Percentiles rank a stretch among this genome's conserved stretches.
Evolutionary conservation across 371 early-diverging fungal species (phyloP).

Genomic region (Chytridium lagenaria): DNA sequence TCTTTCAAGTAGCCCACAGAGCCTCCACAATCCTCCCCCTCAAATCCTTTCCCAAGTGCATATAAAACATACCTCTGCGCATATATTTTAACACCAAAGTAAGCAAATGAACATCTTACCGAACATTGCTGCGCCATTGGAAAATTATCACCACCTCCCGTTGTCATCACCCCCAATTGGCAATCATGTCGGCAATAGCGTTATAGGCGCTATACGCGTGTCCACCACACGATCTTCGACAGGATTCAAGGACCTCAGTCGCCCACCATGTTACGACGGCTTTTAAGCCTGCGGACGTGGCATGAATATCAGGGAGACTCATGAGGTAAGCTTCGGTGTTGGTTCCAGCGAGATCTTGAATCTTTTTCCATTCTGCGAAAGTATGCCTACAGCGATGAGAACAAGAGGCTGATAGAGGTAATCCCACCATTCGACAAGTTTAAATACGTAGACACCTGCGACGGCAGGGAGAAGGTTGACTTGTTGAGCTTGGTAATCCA

Average conservation of each 20-base stretch:
- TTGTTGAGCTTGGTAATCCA: constrained; percentile 73
- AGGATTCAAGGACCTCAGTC: constrained; percentile 80
- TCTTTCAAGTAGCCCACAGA: neutral
- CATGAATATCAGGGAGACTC: constrained; percentile 81
- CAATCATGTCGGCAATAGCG: constrained; percentile 65
- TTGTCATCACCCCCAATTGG: constrained; percentile 75
- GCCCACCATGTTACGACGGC: constrained; percentile 76
- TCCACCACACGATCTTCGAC: constrained; percentile 79
- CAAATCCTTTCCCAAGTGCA: neutral
- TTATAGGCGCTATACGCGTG: constrained; percentile 83
- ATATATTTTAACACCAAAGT: neutral
- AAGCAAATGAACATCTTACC: neutral
- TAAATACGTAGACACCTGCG: constrained; percentile 64
- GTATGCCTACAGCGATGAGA: constrained; percentile 66
- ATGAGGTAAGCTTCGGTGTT: constrained; percentile 56
- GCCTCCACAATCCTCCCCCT: neutral
- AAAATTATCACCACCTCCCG: constrained; percentile 76
- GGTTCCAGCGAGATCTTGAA: constrained; percentile 62
- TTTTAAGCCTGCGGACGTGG: constrained; percentile 84
- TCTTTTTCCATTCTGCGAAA: constrained; percentile 58
- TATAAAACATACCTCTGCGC: neutral
- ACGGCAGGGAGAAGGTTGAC: constrained; percentile 64
- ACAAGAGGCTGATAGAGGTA: constrained; percentile 33
- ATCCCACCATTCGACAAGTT: constrained; percentile 47
- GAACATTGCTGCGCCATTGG: constrained; percentile 70